A percentile compares a stretch with the other conserved stretches of the same genome.
Conservation (phyloP, 2,329 filamentous ascomycete species). For the Scytalidium sp. region DNA sequence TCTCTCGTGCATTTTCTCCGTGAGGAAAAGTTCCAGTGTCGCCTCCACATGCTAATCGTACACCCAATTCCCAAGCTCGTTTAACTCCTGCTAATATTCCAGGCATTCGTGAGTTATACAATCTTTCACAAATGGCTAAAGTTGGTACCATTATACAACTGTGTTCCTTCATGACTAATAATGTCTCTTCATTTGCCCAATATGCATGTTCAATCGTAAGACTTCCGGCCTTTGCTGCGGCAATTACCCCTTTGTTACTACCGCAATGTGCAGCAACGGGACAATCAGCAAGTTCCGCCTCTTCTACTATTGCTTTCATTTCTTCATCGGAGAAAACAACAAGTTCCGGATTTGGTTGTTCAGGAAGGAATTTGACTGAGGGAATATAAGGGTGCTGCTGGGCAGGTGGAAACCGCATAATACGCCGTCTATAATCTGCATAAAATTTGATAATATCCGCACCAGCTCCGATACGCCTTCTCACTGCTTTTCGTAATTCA, state of each 20-base stretch:
- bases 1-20: constrained; percentile 48
- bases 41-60: constrained; percentile 48
- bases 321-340: constrained; percentile 44
- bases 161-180: constrained; percentile 40
- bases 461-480: constrained; percentile 41
- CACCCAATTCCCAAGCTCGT: constrained; percentile 41
- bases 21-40: constrained; percentile 53
- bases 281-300: constrained; percentile 36
- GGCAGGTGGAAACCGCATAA: constrained; percentile 38
- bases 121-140: constrained; percentile 40
- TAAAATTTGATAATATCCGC: constrained; percentile 51
- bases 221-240: constrained; percentile 43
- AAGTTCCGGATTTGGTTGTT: constrained; percentile 35
- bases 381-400: constrained; percentile 23
- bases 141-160: constrained; percentile 51
- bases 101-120: constrained; percentile 23
- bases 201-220: constrained; percentile 43
- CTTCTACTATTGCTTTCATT: constrained; percentile 45
- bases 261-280: constrained; percentile 42
- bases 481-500: constrained; percentile 42
- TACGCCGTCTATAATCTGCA: constrained; percentile 43
- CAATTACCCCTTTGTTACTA: constrained; percentile 38
- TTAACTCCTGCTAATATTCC: constrained; percentile 34
- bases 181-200: constrained; percentile 34
- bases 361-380: constrained; percentile 32